Evolutionary conservation across 495 filamentous ascomycete genomes (phyloP).

Genomic region (Neurospora terricola): DNA sequence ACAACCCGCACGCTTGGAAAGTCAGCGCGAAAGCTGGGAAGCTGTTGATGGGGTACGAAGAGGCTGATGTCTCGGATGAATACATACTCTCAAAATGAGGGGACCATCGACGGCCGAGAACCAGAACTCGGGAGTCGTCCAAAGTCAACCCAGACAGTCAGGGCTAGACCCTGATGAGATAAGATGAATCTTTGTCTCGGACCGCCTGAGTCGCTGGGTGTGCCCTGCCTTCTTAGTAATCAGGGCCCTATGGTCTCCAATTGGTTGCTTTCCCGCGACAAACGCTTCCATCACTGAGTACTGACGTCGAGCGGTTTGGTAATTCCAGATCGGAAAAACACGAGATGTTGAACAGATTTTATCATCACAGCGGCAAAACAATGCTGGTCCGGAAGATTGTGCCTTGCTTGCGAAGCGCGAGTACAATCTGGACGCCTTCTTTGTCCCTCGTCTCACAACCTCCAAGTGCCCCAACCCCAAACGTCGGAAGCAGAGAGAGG

Average conservation of each 20-base stretch:
- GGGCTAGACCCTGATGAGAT: not conserved
- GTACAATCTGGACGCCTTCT: not conserved
- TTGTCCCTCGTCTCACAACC: not conserved
- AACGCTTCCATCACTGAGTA: not conserved
- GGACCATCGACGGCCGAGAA: not conserved
- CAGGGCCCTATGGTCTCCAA: not conserved
- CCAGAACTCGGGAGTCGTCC: not conserved
- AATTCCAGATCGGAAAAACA: not conserved
- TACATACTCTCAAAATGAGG: not conserved
- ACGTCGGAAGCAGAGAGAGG: not conserved
- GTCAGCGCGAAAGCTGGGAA: not conserved
- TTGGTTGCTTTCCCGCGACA: not conserved
- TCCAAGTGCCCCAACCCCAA: not conserved
- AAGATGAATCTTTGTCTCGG: not conserved
- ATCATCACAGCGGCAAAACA: not conserved
- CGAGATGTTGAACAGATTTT: not conserved
- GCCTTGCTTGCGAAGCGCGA: not conserved
- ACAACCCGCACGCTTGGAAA: not conserved
- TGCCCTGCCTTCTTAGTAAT: not conserved
- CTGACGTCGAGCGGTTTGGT: not conserved
- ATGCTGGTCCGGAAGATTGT: not conserved
- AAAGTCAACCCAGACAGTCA: not conserved
- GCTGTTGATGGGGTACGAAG: not conserved
- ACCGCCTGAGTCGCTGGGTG: not conserved
- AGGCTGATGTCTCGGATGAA: not conserved